A percentile compares a stretch with the other conserved stretches of the same genome.
Evolutionary conservation across 345 rosid genomes (phyloP).

Genomic region (Gossypium rotundifolium): DNA sequence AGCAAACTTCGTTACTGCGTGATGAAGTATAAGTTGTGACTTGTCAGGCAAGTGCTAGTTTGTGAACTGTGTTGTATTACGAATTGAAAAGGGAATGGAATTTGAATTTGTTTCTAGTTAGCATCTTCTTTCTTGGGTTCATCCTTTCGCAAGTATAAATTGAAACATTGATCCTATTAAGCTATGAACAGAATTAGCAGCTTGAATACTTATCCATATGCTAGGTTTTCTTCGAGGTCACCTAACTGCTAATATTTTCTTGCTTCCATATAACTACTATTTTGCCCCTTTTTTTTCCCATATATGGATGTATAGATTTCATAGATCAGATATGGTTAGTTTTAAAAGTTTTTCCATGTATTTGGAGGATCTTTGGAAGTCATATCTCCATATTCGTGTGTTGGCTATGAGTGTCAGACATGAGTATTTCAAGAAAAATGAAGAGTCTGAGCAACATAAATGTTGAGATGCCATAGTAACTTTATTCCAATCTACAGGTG

Average conservation of each 20-base stretch:
- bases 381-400: too few species aligned
- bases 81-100: not conserved
- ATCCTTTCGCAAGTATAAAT: not conserved
- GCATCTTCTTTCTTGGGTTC: not conserved
- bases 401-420: too few species aligned
- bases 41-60: not conserved
- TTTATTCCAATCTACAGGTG: conserved; percentile 44
- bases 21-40: not conserved
- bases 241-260: not conserved
- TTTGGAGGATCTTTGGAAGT: too few species aligned
- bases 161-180: not conserved
- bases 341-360: too few species aligned
- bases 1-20: not conserved
- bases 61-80: not conserved
- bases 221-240: not conserved
- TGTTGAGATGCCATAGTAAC: conserved; percentile 11
- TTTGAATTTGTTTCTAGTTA: not conserved
- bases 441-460: not conserved
- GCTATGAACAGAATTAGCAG: not conserved
- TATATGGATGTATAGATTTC: not conserved
- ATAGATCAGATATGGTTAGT: not conserved
- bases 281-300: not conserved
- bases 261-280: not conserved
- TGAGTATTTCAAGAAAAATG: too few species aligned
- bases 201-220: not conserved